Evolutionary conservation across 306 rosid species (phyloP), one percentile per base, ranked within the genome.

Genomic region (Hippophae rhamnoides): DNA sequence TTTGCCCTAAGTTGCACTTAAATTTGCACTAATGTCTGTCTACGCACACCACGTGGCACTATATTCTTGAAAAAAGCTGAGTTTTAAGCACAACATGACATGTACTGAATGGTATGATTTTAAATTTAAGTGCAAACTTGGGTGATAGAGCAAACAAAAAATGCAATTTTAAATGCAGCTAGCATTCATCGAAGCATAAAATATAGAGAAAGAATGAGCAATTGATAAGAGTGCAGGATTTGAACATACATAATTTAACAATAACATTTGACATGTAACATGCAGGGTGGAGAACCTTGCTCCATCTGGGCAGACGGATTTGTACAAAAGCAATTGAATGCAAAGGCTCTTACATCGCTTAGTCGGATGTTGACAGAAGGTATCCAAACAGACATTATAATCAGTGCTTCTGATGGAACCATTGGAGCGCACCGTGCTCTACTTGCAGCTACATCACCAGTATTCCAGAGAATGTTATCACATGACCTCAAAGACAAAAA

Each of bases 401-500:
- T 93, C 62, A 84, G 84, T 63, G 84, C 88, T 53, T 73, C 94
- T 11, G 83, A 93, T 54, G 97, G 99, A 70, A 93, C 86, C 61
- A 72, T 86, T 13, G 86, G 89, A 43, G 97, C 93, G 7, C 99
- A 93, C 53, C 81, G 95, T n/a, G 94, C 99, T 6, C 76, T 93
- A 67, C 95, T 93, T n/a, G 89, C 95, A 2, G 78, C 89, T 5
- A 70, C 86, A 31, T 93, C 99, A 23, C 90, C 97, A 3, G 99
- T 93, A 51, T 93, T 93, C 57, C 69, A 57, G 67, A 88, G 95
- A 85, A 93, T 93, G 99, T 88, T 93, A 68, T 75, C 88, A 10
- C 99, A 88, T 25, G 74, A 93, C 63, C 93, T 93, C 49, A 82
- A 82, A 63, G 99, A 93, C 78, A 93, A 86, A 71, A 90, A 93